Base-by-base conservation (phyloP, 768 basidiomycete species). In the Boletus edulis region DNA sequence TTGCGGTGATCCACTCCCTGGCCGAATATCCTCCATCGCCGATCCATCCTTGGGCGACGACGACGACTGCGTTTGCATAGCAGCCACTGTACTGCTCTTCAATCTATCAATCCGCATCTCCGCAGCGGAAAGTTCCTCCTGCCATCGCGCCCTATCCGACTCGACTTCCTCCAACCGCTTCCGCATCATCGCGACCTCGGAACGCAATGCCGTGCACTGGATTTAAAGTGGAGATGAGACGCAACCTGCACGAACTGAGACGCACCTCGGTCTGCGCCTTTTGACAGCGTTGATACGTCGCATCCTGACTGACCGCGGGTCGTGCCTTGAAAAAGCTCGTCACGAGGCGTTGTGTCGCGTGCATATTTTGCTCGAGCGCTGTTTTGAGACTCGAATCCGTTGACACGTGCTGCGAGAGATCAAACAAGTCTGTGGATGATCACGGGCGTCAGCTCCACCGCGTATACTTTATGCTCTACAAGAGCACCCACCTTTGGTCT, bases 21-120 rank as follows among this genome's bases (percentile, higher is more conserved):
- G 58, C 46, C 68, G 72, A 40, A 58, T 49, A 7, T 62, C 68
- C 40, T 74, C 66, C 52, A 62, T 62, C 11, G 45, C 54, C 12
- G 41, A 64, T 49, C 73, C 77, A 37, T 68, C 64, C 49, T 66
- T 70, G 20, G 64, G 65, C 17, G 73, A 60, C 42, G 72, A 61
- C 20, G 73, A 60, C 46, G 73, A 61, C 52, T 71, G 76, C 22
- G 71, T 64, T 61, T 80, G 78, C 58, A 80, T 68, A n/a, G 75
- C 73, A 37, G 68, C 68, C 13, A 87, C 79, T 0, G 81, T 78
- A 43, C 72, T 72, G 60, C 86, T 87, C 56, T 74, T 77, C 27
- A 80, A 62, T 51, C 88, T 78, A 57, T 89, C 88, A 39, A 81
- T 70, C 22, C 84, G 84, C 53, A 74, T 83, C 68, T 90, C 84